These are phyloP conservation scores for Allantophomopsis cytisporea DNA, from an alignment of 2,329 filamentous ascomycete species.

Conservation along the genomic window DNA sequence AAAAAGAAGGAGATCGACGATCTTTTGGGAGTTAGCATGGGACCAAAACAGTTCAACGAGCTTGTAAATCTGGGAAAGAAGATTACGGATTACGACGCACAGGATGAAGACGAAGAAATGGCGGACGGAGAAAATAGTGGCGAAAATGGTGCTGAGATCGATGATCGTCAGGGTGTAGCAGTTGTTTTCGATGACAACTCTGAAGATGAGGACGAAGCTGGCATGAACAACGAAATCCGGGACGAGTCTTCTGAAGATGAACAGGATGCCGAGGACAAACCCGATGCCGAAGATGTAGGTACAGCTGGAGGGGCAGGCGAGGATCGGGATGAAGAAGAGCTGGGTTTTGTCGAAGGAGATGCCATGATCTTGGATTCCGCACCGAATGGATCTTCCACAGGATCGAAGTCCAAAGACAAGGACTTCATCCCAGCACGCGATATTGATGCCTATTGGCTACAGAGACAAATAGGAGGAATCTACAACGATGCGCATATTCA, in stretches of 20 bases:
- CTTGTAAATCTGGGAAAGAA: slow-evolving; percentile 94
- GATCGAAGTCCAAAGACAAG: slow-evolving; percentile 32
- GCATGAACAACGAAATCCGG: slow-evolving; percentile 70
- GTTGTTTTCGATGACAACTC: slow-evolving; percentile 92
- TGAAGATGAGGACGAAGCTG: slow-evolving; percentile 70
- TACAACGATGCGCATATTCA: slow-evolving; percentile 89
- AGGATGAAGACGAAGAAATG: slow-evolving; percentile 88
- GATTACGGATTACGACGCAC: slow-evolving; percentile 94
- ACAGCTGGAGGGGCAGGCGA: slow-evolving; percentile 32
- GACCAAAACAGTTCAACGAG: slow-evolving; percentile 90
- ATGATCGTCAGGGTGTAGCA: slow-evolving; percentile 90
- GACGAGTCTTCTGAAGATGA: slow-evolving; percentile 80
- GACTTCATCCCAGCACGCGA: slow-evolving; percentile 68
- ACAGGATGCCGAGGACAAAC: slow-evolving; percentile 44
- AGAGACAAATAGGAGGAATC: slow-evolving; percentile 76
- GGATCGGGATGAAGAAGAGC: slow-evolving; percentile 33
- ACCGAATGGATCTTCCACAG: slow-evolving; percentile 29
- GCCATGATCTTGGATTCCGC: slow-evolving; percentile 75
- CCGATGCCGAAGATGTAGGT: slow-evolving; percentile 34
- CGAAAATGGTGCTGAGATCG: slow-evolving; percentile 65
- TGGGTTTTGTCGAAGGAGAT: slow-evolving; percentile 44
- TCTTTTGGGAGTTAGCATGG: slow-evolving; percentile 70
- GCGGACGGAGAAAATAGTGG: slow-evolving; percentile 53
- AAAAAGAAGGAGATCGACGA: slow-evolving; percentile 98
- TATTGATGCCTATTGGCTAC: slow-evolving; percentile 95